Conservation (phyloP, 257 asterid genomes). For the Asclepias syriaca region DNA sequence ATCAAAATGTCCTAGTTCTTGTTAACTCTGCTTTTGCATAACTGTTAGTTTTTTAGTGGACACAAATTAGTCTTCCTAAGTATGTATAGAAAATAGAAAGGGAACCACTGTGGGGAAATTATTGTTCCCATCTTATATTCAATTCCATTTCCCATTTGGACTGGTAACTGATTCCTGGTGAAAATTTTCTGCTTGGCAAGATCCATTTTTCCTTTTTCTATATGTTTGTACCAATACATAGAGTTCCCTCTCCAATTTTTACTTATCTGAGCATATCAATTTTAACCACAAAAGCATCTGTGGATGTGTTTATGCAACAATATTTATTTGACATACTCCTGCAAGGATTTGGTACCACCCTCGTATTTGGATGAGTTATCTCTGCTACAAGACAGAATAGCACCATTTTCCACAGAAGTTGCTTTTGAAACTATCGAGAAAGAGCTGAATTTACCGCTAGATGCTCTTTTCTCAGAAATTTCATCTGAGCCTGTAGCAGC, state of each 20-base stretch:
- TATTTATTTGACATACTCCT: conserved; percentile 6
- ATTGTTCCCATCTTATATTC: background rate
- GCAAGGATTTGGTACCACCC: conserved; percentile 89
- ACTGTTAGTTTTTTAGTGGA: background rate
- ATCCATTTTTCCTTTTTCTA: background rate
- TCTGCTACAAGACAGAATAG: conserved; percentile 81
- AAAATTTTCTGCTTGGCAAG: background rate
- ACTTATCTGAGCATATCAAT: background rate
- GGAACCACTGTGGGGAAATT: background rate
- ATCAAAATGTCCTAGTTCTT: background rate
- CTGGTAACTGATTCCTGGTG: background rate
- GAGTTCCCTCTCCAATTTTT: background rate
- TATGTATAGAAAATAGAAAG: background rate
- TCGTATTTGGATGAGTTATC: conserved; percentile 92
- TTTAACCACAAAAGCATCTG: background rate
- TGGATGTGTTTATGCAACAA: background rate
- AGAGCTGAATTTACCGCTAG: conserved; percentile 83
- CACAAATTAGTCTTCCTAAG: background rate
- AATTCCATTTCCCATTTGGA: too few relatives aligned
- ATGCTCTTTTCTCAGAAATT: conserved; percentile 76
- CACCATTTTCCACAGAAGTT: conserved; percentile 80
- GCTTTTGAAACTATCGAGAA: conserved; percentile 81
- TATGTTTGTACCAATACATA: background rate
- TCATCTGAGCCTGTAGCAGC: conserved; percentile 98
- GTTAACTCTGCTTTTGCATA: background rate